These are phyloP conservation scores for Rhodocollybia butyracea DNA, from an alignment of 768 basidiomycete genomes.

Conservation along the genomic window DNA sequence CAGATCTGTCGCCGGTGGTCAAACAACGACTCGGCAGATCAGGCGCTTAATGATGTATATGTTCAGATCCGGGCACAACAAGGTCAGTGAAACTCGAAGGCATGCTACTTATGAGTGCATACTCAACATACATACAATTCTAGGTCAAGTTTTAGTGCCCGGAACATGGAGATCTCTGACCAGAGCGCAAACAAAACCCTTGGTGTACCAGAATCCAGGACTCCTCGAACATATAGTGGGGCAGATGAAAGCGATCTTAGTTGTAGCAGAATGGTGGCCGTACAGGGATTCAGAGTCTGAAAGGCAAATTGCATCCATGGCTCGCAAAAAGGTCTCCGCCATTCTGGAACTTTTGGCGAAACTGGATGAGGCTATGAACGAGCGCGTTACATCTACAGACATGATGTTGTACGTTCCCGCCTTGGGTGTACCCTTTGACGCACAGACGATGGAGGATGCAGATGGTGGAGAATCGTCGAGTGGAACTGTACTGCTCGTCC, in stretches of 20 bases:
- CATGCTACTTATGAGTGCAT: too few species aligned
- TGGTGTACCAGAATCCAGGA: not conserved
- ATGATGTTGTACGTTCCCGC: not conserved
- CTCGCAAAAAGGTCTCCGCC: not conserved
- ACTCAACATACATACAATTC: not conserved
- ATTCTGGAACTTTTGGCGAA: not conserved
- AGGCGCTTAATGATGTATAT: not conserved
- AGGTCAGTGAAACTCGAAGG: too few species aligned
- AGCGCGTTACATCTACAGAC: not conserved
- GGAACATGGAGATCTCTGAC: not conserved
- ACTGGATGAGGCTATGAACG: not conserved
- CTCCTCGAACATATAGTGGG: not conserved
- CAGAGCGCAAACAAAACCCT: not conserved
- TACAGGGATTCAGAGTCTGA: not conserved
- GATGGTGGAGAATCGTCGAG: not conserved
- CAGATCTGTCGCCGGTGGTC: not conserved
- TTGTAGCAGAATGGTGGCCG: slow-evolving; percentile 1
- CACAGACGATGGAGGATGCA: not conserved
- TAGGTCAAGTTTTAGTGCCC: not conserved
- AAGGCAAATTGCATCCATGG: not conserved
- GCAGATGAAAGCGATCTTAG: not conserved
- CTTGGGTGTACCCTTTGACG: not conserved
- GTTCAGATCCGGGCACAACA: not conserved
- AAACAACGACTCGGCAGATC: not conserved
- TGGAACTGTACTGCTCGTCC: not conserved